Evolutionary conservation across 352 stramenopile species (phyloP), one percentile per base, ranked within the genome.

Genomic region (Phytopythium helicoides): DNA sequence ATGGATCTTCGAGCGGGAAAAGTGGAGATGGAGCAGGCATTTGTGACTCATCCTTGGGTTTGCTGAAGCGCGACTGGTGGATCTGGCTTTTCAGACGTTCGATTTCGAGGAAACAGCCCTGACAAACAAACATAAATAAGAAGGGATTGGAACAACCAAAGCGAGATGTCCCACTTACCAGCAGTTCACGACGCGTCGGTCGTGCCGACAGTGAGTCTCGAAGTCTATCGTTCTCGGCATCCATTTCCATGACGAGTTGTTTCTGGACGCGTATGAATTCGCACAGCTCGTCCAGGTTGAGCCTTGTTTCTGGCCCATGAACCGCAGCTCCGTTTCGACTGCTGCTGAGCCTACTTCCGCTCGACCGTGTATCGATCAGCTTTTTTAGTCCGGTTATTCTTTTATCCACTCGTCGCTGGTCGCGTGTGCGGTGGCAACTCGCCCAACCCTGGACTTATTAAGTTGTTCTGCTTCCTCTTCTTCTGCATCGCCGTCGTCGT

Each of bases 171-270:
- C 8, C 34, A 54, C 59, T 21, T 25, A 72, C 66, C 52, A 64
- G 6, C 12, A 75, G 31, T 25, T 69, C 55, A 9, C 59, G 55
- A 19, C 42, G 40, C 6, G 66, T 67, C 12, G 66, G 66, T n/a
- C 66, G 62, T 37, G 52, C 26, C 35, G 46, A 40, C 15, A 75
- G 12, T 56, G 58, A 64, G 35, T 70, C 62, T 9, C 66, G 62
- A 8, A 76, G 56, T 36, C 68, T 55, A 28, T 12, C 39, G 22
- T 76, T 76, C 26, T 76, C 63, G 12, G 59, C 42, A 26, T 48
- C 52, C 28, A 75, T 37, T 2, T 72, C 52, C 16, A 8, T 31
- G 23, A 72, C 45, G 11, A 68, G 48, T 16, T n/a, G 21, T 22
- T 52, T 62, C 44, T 72, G 63, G 21, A 66, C 54, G 28, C 31